Evolutionary conservation across 129 eudicot species (phyloP).

Genomic region (Oenanthe sinensis): DNA sequence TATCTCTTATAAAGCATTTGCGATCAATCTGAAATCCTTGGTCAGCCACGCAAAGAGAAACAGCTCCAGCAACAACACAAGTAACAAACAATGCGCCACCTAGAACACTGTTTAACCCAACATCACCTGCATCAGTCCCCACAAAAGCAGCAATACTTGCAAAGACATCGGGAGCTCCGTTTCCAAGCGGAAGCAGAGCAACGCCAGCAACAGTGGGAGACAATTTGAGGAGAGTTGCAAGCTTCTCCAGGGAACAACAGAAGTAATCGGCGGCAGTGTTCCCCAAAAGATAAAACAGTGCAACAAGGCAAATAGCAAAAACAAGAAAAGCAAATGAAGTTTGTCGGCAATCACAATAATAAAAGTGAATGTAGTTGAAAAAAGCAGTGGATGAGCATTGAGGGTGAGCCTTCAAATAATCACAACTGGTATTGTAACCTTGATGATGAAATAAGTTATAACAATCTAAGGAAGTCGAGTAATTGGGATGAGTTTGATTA

Average conservation of each 20-base stretch:
- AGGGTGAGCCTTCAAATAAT: slow-evolving; percentile 58
- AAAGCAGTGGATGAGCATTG: slow-evolving; percentile 64
- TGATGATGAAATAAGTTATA: slow-evolving; percentile 40
- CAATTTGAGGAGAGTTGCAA: slow-evolving; percentile 56
- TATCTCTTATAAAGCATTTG: slow-evolving; percentile 74
- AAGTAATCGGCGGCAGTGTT: slow-evolving; percentile 98
- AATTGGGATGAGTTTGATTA: slow-evolving; percentile 20
- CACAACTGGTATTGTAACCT: slow-evolving; percentile 57
- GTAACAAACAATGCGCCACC: slow-evolving; percentile 97
- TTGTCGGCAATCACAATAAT: slow-evolving; percentile 65
- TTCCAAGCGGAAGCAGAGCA: slow-evolving; percentile 84
- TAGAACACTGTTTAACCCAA: slow-evolving; percentile 81
- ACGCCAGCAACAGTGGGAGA: slow-evolving; percentile 96
- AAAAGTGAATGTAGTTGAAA: slow-evolving; percentile 69
- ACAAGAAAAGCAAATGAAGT: slow-evolving; percentile 51
- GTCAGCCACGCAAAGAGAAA: slow-evolving; percentile 63
- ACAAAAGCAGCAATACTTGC: slow-evolving; percentile 89
- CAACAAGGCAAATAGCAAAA: slow-evolving; percentile 66
- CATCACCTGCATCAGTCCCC: slow-evolving; percentile 73
- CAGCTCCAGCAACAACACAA: slow-evolving; percentile 79
- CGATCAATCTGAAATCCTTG: slow-evolving; percentile 58
- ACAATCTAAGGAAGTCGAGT: slow-evolving; percentile 25
- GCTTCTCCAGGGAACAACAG: slow-evolving; percentile 85
- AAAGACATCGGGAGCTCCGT: slow-evolving; percentile 97
- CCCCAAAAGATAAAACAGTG: slow-evolving; percentile 84